A percentile compares a stretch with the other conserved stretches of the same genome.
Conservation (phyloP, 441 rosid species). For the Aquilaria agallochum region DNA sequence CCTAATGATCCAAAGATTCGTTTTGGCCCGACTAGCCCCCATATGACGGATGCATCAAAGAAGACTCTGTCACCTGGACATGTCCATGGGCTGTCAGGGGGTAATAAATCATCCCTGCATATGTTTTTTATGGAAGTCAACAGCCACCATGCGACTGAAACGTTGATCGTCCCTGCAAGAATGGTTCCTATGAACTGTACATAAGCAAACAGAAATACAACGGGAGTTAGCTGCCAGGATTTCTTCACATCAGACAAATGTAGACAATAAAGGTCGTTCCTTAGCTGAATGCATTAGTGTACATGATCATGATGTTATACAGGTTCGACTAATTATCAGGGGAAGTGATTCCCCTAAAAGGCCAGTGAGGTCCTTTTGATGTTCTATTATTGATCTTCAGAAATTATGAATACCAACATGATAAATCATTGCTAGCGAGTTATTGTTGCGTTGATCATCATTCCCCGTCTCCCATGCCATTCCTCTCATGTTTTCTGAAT, state of each 20-base stretch:
- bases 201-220: conserved; percentile 11
- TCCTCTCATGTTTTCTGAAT: no score
- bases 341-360: no score
- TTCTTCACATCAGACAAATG: background rate
- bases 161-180: conserved; percentile 77
- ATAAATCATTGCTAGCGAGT: no score
- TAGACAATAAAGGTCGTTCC: no score
- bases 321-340: no score
- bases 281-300: no score
- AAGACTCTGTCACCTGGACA: conserved; percentile 79
- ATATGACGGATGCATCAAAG: conserved; percentile 84
- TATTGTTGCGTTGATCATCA: no score
- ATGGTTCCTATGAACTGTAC: conserved; percentile 71
- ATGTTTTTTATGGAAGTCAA: conserved; percentile 60
- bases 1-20: conserved; percentile 73
- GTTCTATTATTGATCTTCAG: no score
- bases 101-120: conserved; percentile 72
- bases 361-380: no score
- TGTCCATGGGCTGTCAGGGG: conserved; percentile 79
- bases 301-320: no score
- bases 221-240: conserved; percentile 9
- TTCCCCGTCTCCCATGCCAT: no score
- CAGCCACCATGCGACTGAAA: conserved; percentile 83
- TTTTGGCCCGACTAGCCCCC: conserved; percentile 86
- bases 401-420: no score